A percentile compares a stretch with the other conserved stretches of the same genome.
These are phyloP conservation scores for Populus tomentosa DNA, from an alignment of 441 rosid species.

Conservation along the genomic window DNA sequence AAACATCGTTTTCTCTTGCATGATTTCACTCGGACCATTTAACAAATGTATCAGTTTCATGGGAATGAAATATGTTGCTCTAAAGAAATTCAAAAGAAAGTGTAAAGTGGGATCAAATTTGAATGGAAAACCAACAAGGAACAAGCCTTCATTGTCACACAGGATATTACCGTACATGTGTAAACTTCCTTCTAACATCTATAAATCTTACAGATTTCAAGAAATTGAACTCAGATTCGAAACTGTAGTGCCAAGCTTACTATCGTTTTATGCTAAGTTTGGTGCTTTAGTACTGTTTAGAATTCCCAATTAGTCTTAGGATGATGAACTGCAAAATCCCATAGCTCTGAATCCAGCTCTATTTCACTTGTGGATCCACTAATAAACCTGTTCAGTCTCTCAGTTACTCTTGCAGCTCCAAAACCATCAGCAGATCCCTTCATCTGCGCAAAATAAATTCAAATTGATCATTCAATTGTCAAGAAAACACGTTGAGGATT, in stretches of 20 bases:
- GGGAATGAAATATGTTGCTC: neutral
- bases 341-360: slow-evolving; percentile 20
- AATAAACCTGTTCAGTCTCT: slow-evolving; percentile 34
- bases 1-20: neutral
- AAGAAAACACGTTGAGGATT: neutral
- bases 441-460: slow-evolving; percentile 18
- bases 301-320: slow-evolving; percentile 17
- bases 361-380: slow-evolving; percentile 22
- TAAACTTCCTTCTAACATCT: neutral
- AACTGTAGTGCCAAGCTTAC: neutral
- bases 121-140: neutral
- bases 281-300: neutral
- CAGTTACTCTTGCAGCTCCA: slow-evolving; percentile 28
- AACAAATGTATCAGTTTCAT: too few species aligned
- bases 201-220: neutral
- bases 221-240: neutral
- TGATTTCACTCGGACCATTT: neutral
- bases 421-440: slow-evolving; percentile 12
- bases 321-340: slow-evolving; percentile 24
- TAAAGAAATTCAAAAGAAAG: neutral
- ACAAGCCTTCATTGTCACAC: neutral
- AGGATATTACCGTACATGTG: neutral
- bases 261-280: neutral
- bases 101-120: neutral
- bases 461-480: neutral